Evolutionary conservation across 2,329 filamentous ascomycete species (phyloP).

Genomic region (Zymoseptoria crescenta): DNA sequence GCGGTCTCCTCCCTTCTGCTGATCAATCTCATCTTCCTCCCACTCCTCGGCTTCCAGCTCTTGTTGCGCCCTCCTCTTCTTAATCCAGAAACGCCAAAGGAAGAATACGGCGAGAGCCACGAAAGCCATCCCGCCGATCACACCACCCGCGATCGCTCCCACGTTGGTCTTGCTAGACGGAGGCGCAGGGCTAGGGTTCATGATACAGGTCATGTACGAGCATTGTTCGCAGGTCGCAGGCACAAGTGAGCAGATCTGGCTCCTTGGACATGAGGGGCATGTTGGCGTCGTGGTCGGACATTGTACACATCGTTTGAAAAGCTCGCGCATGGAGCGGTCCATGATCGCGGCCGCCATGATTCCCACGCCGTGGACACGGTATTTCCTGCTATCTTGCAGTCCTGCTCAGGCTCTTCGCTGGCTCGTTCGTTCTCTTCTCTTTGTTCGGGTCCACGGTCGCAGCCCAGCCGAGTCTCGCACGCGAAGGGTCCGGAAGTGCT

Average conservation of each 20-base stretch:
- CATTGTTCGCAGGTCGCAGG: constrained; percentile 54
- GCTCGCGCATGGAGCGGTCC: constrained; percentile 22
- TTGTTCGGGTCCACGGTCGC: neutral
- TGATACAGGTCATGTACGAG: constrained; percentile 49
- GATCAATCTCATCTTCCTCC: constrained; percentile 46
- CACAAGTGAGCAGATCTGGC: constrained; percentile 53
- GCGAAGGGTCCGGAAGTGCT: neutral
- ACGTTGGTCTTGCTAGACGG: constrained; percentile 51
- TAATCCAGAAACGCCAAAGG: constrained; percentile 82
- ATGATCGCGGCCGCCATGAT: constrained; percentile 7
- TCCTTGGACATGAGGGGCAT: constrained; percentile 52
- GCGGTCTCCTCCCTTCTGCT: constrained; percentile 47
- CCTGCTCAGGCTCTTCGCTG: neutral
- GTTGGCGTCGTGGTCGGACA: constrained; percentile 47
- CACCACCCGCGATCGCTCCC: constrained; percentile 85
- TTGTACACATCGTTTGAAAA: constrained; percentile 53
- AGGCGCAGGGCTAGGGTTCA: constrained; percentile 31
- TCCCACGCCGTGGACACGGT: neutral
- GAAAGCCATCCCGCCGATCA: constrained; percentile 72
- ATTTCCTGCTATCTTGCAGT: neutral
- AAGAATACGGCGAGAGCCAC: constrained; percentile 70
- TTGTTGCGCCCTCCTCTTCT: constrained; percentile 61
- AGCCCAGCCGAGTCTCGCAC: neutral
- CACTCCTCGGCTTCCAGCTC: constrained; percentile 50
- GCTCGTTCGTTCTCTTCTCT: neutral